Conservation (phyloP, 352 stramenopile genomes). For the Pythium biforme region DNA sequence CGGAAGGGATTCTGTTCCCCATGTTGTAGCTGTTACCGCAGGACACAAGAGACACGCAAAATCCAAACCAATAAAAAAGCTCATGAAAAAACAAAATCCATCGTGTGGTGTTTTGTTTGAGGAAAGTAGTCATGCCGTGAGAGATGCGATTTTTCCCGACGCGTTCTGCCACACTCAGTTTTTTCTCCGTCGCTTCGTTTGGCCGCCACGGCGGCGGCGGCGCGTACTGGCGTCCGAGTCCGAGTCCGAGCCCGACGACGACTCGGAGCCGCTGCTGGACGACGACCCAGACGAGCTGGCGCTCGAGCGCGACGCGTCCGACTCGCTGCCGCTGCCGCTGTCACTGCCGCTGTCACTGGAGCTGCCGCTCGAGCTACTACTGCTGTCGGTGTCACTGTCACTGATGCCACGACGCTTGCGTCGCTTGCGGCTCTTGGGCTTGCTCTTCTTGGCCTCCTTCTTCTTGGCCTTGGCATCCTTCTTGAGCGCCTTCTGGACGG, state of each 20-base stretch:
- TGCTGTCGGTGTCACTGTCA: conserved; percentile 28
- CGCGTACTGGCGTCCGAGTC: conserved; percentile 33
- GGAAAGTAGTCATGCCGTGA: not conserved
- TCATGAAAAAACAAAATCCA: not conserved
- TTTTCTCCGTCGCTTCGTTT: conserved; percentile 41
- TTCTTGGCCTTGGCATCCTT: conserved; percentile 22
- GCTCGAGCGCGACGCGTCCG: conserved; percentile 4
- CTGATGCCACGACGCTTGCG: conserved; percentile 22
- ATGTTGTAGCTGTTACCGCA: not conserved
- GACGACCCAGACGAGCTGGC: not conserved
- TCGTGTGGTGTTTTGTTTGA: not conserved
- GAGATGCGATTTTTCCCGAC: not conserved
- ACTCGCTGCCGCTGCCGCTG: conserved; percentile 11
- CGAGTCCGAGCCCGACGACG: conserved; percentile 27
- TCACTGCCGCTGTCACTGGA: conserved; percentile 21
- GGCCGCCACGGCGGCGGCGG: conserved; percentile 36
- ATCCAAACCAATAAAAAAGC: conserved; percentile 1
- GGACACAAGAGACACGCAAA: not conserved
- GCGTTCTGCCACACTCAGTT: conserved; percentile 24
- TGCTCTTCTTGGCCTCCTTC: conserved; percentile 7
- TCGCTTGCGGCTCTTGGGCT: conserved; percentile 14
- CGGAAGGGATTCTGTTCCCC: no score
- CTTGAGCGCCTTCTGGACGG: conserved; percentile 23
- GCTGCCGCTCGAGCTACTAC: conserved; percentile 26
- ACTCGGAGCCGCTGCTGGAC: conserved; percentile 20